phyloP scores from a whole-genome alignment of 2,329 filamentous ascomycete genomes.

The Sordariomycetes sp. region DNA sequence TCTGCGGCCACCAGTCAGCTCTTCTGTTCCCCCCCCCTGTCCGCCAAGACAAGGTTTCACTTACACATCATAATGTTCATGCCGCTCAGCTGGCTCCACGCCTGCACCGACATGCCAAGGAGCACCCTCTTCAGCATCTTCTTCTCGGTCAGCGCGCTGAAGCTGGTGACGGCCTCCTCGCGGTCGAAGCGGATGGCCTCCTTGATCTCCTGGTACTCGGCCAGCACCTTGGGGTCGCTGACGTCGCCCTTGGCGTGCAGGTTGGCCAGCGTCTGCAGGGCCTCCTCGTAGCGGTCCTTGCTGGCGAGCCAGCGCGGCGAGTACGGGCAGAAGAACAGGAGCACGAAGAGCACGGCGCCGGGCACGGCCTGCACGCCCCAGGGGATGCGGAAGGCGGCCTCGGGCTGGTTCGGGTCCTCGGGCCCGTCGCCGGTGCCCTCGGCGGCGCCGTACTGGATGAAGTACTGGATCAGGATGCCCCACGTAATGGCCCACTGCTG shows the following conservation, averaged over 20 bases:
- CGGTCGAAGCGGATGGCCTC: slow-evolving; percentile 42
- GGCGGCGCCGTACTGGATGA: slow-evolving; percentile 54
- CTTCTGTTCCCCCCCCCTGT: not conserved
- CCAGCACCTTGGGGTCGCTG: slow-evolving; percentile 48
- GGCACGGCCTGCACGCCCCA: slow-evolving; percentile 52
- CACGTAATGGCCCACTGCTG: slow-evolving; percentile 65
- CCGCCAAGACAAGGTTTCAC: slow-evolving; percentile 7
- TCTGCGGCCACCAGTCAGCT: slow-evolving; percentile 14
- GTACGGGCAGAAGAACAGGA: slow-evolving; percentile 50
- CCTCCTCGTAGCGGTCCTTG: slow-evolving; percentile 57
- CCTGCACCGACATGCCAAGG: slow-evolving; percentile 46
- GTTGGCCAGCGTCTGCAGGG: slow-evolving; percentile 42
- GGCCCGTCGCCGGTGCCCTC: slow-evolving; percentile 38
- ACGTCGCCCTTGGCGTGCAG: slow-evolving; percentile 47
- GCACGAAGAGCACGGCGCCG: slow-evolving; percentile 38
- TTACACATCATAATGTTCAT: slow-evolving; percentile 49
- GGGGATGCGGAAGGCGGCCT: slow-evolving; percentile 46
- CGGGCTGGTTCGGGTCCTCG: slow-evolving; percentile 36
- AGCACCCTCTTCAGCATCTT: slow-evolving; percentile 45
- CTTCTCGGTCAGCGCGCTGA: slow-evolving; percentile 34
- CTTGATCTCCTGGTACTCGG: slow-evolving; percentile 52
- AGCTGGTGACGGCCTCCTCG: slow-evolving; percentile 37
- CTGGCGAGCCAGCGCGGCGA: slow-evolving; percentile 62
- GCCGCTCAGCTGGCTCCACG: slow-evolving; percentile 48
- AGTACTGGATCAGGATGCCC: slow-evolving; percentile 58